Conservation (phyloP, 2,329 filamentous ascomycete species). For the Neurospora crassa region DNA sequence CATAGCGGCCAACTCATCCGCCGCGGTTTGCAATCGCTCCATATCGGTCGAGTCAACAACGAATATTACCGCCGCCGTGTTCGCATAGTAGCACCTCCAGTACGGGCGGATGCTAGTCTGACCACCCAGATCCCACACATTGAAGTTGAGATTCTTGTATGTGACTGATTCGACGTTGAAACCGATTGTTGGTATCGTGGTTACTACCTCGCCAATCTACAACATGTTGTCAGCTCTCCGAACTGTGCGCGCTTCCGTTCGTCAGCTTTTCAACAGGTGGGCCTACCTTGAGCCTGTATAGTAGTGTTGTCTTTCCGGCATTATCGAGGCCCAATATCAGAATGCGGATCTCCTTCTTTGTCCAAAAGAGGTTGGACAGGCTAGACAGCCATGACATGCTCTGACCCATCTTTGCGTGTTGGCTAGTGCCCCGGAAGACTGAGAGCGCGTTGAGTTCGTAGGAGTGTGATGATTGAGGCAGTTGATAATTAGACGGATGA, state of each 20-base stretch:
- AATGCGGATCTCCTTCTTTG: conserved; percentile 97
- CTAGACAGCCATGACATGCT: conserved; percentile 59
- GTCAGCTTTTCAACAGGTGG: not conserved
- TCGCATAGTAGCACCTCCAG: conserved; percentile 99
- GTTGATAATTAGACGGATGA: not conserved
- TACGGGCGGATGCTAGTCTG: conserved; percentile 98
- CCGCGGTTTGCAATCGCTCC: conserved; percentile 82
- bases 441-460: not conserved
- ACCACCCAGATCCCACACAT: conserved; percentile 96
- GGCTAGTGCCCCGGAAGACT: conserved; percentile 1
- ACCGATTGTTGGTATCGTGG: conserved; percentile 96
- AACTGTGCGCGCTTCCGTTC: not conserved
- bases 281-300: conserved; percentile 86
- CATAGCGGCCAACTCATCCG: conserved; percentile 91
- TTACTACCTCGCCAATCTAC: conserved; percentile 96
- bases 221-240: conserved; percentile 9
- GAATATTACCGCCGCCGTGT: conserved; percentile 97
- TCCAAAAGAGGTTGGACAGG: conserved; percentile 66
- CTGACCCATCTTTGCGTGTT: conserved; percentile 45
- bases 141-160: conserved; percentile 97
- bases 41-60: conserved; percentile 98
- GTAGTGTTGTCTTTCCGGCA: conserved; percentile 91
- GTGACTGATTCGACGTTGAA: conserved; percentile 99
- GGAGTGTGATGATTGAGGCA: not conserved
- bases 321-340: conserved; percentile 93